phyloP scores from a whole-genome alignment of 2,329 filamentous ascomycete species.

The Cladosporium colombiae region DNA sequence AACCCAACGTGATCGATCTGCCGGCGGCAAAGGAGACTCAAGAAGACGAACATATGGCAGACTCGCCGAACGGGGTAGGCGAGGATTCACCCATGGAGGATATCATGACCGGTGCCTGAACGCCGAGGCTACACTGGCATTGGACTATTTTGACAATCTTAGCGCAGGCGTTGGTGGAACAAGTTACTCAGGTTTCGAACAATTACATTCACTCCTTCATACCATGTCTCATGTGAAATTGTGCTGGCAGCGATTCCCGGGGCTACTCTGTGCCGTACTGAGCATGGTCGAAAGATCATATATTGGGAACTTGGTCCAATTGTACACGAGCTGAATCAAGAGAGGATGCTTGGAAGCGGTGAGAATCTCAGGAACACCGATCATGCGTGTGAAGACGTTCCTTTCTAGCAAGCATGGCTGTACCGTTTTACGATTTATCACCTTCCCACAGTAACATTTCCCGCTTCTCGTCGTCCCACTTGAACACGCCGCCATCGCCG shows the following conservation, averaged over 20 bases:
- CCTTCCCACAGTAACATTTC: conserved; percentile 48
- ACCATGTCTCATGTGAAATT: background rate
- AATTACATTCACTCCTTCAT: background rate
- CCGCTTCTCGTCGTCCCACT: conserved; percentile 61
- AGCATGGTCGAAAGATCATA: background rate
- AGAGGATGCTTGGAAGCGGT: background rate
- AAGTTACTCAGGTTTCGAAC: conserved; percentile 1
- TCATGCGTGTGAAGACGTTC: background rate
- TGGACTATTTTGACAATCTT: conserved; percentile 17
- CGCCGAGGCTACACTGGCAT: background rate
- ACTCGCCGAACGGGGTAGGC: conserved; percentile 6
- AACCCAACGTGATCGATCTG: conserved; percentile 6
- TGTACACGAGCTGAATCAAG: background rate
- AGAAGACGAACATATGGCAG: conserved; percentile 11
- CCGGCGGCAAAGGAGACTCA: conserved; percentile 3
- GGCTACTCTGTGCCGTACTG: background rate
- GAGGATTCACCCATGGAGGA: conserved; percentile 20
- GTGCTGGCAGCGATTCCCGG: background rate
- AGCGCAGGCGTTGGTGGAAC: conserved; percentile 23
- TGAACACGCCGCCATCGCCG: conserved; percentile 66
- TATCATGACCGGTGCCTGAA: background rate
- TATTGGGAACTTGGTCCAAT: background rate
- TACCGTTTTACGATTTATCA: background rate
- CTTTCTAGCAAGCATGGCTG: background rate
- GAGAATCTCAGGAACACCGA: background rate